Evolutionary conservation across 2,329 filamentous ascomycete genomes (phyloP).

Genomic region (Emmonsiellopsis sp.): DNA sequence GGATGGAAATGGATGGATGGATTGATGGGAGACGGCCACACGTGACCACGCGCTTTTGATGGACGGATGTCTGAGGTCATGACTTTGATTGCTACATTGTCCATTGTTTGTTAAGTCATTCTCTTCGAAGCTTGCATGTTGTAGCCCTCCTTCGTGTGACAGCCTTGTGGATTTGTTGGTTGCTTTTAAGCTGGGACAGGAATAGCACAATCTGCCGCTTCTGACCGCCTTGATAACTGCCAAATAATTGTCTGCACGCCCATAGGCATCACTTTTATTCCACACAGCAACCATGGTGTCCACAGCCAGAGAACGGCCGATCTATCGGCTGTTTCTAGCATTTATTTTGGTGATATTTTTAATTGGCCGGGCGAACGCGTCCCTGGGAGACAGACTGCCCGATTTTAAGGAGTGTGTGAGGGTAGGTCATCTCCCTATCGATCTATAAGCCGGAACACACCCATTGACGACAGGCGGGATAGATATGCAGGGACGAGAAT

Average conservation of each 20-base stretch:
- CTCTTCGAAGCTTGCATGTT: no score
- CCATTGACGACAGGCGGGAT: constrained; percentile 13
- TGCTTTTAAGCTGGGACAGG: not conserved
- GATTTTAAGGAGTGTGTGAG: constrained; percentile 82
- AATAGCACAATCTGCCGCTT: not conserved
- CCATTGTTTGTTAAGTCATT: no score
- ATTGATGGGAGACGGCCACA: no score
- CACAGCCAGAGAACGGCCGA: not conserved
- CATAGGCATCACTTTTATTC: not conserved
- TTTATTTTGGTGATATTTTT: constrained; percentile 25
- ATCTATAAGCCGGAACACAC: constrained; percentile 3
- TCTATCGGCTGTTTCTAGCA: constrained; percentile 17
- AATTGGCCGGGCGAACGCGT: constrained; percentile 48
- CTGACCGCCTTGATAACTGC: not conserved
- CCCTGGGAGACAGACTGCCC: constrained; percentile 71
- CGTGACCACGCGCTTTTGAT: no score
- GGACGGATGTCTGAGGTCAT: no score
- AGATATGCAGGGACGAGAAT: constrained; percentile 76
- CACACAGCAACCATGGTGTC: constrained; percentile 9
- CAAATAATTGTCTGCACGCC: no score
- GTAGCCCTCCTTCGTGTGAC: no score
- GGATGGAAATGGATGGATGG: no score
- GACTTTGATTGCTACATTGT: no score
- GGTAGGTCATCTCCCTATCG: constrained; percentile 41
- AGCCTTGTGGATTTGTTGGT: no score